phyloP scores from a whole-genome alignment of 805 yeast genomes.

The Clavispora santaluciae region DNA sequence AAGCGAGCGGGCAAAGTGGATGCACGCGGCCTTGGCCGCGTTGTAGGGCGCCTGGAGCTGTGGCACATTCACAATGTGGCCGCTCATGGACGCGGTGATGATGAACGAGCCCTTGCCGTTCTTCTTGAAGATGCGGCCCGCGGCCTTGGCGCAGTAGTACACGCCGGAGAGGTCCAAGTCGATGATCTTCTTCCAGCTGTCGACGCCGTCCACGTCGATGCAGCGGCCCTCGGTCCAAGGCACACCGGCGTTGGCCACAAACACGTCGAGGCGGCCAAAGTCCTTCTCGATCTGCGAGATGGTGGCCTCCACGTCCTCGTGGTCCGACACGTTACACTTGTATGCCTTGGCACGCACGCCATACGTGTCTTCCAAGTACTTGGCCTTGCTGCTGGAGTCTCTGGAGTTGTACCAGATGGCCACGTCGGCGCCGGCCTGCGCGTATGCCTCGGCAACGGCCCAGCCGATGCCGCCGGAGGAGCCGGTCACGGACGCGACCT shows the following conservation, averaged over 20 bases:
- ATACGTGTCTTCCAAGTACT: constrained; percentile 39
- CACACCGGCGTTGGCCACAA: constrained; percentile 91
- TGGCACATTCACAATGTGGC: constrained; percentile 44
- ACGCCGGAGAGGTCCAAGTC: constrained; percentile 40
- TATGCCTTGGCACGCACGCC: constrained; percentile 61
- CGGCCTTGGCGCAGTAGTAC: constrained; percentile 40
- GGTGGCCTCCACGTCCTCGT: constrained; percentile 44
- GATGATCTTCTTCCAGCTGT: constrained; percentile 31
- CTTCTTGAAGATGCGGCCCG: constrained; percentile 36
- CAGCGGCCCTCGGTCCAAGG: constrained; percentile 56
- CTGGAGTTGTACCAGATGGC: constrained; percentile 60
- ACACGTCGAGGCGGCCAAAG: constrained; percentile 76
- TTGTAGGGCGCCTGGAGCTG: constrained; percentile 44
- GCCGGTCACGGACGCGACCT: constrained; percentile 82
- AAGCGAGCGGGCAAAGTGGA: constrained; percentile 40
- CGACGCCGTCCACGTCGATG: constrained; percentile 33
- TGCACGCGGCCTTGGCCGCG: constrained; percentile 43
- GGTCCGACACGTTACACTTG: constrained; percentile 52
- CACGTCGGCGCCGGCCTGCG: constrained; percentile 84
- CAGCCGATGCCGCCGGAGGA: constrained; percentile 79
- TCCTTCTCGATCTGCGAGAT: constrained; percentile 53
- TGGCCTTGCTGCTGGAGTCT: constrained; percentile 58
- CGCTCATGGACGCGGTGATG: constrained; percentile 44
- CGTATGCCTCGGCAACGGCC: constrained; percentile 76
- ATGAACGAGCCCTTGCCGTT: constrained; percentile 40